Percentiles rank a stretch among this genome's conserved stretches.
Conservation (phyloP, 345 rosid species). For the Aquilaria sinensis region DNA sequence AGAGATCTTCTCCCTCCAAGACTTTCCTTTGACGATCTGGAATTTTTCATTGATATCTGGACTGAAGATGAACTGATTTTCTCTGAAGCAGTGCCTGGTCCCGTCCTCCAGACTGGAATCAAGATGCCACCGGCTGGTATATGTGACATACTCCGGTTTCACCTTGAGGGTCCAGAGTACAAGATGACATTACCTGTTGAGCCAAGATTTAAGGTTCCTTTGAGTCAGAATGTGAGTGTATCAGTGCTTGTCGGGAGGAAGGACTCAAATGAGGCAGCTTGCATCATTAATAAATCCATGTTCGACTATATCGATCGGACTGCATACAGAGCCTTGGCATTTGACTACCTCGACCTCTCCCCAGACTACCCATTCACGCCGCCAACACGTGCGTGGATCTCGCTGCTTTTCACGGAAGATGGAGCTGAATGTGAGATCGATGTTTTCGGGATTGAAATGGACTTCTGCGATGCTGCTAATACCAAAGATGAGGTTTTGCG, state of each 20-base stretch:
- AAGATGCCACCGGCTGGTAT: conserved; percentile 39
- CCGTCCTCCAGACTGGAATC: conserved; percentile 54
- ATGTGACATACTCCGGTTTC: conserved; percentile 38
- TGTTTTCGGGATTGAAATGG: conserved; percentile 85
- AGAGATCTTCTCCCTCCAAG: conserved; percentile 62
- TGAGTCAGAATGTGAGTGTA: conserved; percentile 48
- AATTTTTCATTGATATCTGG: conserved; percentile 90
- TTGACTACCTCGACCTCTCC: conserved; percentile 74
- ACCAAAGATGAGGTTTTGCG: conserved; percentile 86
- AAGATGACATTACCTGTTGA: conserved; percentile 77
- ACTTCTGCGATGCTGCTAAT: conserved; percentile 76
- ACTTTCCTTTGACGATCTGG: conserved; percentile 67
- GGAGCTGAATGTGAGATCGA: conserved; percentile 49
- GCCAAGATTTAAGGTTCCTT: conserved; percentile 56
- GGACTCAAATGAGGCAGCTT: conserved; percentile 65
- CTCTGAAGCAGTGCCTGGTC: conserved; percentile 75
- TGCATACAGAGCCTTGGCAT: conserved; percentile 65
- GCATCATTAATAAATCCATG: conserved; percentile 52
- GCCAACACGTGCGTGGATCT: conserved; percentile 78
- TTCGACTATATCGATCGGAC: conserved; percentile 76
- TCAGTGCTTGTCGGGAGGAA: conserved; percentile 72
- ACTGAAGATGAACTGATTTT: conserved; percentile 53
- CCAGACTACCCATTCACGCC: conserved; percentile 75
- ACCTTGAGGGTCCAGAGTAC: conserved; percentile 46
- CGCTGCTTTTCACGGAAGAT: conserved; percentile 69